Evolutionary conservation across 2,329 filamentous ascomycete genomes (phyloP).

Genomic region (Fusarium papillatum): DNA sequence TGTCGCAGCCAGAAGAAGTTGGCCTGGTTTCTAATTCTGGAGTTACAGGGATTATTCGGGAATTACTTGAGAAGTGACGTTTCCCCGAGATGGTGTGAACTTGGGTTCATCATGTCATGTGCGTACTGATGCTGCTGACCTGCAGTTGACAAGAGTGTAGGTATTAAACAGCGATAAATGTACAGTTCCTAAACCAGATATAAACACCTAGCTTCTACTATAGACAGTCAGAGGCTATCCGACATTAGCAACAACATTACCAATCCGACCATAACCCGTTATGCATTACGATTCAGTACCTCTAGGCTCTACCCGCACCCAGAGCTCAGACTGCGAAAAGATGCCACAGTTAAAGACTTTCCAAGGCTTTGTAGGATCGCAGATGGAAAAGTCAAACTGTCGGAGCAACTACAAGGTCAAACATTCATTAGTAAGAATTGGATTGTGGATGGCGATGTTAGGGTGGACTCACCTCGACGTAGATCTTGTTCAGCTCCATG

Average conservation of each 20-base stretch:
- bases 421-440: not conserved
- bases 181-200: not conserved
- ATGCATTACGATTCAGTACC: not conserved
- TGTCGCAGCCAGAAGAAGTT: not conserved
- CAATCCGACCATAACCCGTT: not conserved
- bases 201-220: not conserved
- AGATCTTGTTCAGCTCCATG: constrained; percentile 55
- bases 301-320: constrained; percentile 33
- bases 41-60: not conserved
- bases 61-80: not conserved
- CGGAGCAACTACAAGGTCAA: constrained; percentile 43
- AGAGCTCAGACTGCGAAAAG: constrained; percentile 48
- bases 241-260: not conserved
- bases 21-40: not conserved
- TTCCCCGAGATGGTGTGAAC: not conserved
- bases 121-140: not conserved
- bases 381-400: constrained; percentile 47
- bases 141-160: not conserved
- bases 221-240: not conserved
- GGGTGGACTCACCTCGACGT: constrained; percentile 54
- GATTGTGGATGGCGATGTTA: not conserved
- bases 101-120: not conserved
- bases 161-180: not conserved
- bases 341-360: constrained; percentile 47
- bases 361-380: constrained; percentile 49